phyloP scores from a whole-genome alignment of 1,284 basidiomycete genomes.

The Vanrija pseudolonga region DNA sequence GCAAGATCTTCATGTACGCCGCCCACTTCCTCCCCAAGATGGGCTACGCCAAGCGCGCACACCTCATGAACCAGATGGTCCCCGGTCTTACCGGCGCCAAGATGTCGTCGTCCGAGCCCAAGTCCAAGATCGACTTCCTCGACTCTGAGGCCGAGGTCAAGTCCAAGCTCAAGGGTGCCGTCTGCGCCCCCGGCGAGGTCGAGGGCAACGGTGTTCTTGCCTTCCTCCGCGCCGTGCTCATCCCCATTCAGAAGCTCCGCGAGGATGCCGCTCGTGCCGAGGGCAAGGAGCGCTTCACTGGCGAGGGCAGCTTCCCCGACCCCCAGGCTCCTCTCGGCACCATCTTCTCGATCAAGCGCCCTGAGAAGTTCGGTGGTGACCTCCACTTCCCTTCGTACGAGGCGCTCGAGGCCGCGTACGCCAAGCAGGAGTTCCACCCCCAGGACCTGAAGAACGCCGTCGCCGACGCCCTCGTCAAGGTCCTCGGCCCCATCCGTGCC shows the following conservation, averaged over 20 bases:
- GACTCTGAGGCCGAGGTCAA: constrained; percentile 78
- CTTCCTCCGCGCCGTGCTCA: constrained; percentile 82
- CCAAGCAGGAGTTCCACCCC: constrained; percentile 74
- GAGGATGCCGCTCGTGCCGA: constrained; percentile 54
- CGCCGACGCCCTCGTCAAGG: constrained; percentile 67
- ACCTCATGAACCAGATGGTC: constrained; percentile 98
- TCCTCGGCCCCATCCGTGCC: constrained; percentile 78
- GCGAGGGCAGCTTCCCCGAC: constrained; percentile 57
- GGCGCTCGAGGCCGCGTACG: constrained; percentile 73
- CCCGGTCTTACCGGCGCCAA: constrained; percentile 91
- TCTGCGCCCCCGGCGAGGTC: constrained; percentile 91
- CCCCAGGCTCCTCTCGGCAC: constrained; percentile 73
- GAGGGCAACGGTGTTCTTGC: constrained; percentile 87
- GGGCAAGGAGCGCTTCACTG: constrained; percentile 32
- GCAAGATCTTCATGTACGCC: constrained; percentile 98
- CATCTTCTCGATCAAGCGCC: constrained; percentile 73
- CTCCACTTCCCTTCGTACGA: constrained; percentile 69
- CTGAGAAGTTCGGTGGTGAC: constrained; percentile 77
- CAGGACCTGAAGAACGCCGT: constrained; percentile 85
- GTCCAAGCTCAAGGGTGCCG: constrained; percentile 87
- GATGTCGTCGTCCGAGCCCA: constrained; percentile 97
- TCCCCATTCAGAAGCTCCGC: constrained; percentile 78
- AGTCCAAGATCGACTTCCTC: constrained; percentile 97
- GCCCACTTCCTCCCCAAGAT: constrained; percentile 90
- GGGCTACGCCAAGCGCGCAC: constrained; percentile 91